Base-by-base conservation (phyloP, 192 early-diverging fungal genomes). In the Backusella circina region DNA sequence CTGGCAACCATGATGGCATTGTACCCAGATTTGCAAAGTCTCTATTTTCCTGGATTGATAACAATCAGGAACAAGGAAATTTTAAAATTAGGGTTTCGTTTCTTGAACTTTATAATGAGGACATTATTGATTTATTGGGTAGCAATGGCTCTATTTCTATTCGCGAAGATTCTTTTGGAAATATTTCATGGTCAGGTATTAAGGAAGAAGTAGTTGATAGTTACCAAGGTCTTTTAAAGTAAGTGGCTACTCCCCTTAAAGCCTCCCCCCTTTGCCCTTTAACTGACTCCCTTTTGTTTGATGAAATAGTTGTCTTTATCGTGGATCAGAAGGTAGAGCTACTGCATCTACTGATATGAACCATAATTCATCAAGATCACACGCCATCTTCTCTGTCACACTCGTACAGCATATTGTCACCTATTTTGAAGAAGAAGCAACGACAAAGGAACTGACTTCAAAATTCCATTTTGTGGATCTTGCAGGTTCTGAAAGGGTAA, bases 391-490 rank as follows among this genome's bases (percentile, higher is more conserved):
- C 81, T 91, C 93, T 0, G 89, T 99, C 10, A 92, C 91, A 23
- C 87, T 99, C 74, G 88, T 89, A 70, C 98, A 99, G 81, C 84
- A 90, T 35, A 80, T 80, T 36, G 72, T 86, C 64, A 37, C 75
- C 83, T 7, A 23, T 26, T 80, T 79, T 33, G 81, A 85, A 41
- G 77, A 80, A 31, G 35, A 73, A 3, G 77, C 85, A 2, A 41
- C 41, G 41, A 32, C 50, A 73, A 35, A 33, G 15, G 51, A 35
- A 23, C 33, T 66, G 15, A 38, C 54, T 31, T 75, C 73, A 47
- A 99, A 99, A 85, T 97, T 99, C 75, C 93, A 98, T 74, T 99
- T 99, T 89, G 98, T 99, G 30, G 98, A 99, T 87, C 84, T 99
- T 79, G 97, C 98, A 21, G 98, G 98, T 32, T 97, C 95, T 16